Base-by-base conservation (phyloP, 148 eudicot species). In the Camellia lanceoleosa region DNA sequence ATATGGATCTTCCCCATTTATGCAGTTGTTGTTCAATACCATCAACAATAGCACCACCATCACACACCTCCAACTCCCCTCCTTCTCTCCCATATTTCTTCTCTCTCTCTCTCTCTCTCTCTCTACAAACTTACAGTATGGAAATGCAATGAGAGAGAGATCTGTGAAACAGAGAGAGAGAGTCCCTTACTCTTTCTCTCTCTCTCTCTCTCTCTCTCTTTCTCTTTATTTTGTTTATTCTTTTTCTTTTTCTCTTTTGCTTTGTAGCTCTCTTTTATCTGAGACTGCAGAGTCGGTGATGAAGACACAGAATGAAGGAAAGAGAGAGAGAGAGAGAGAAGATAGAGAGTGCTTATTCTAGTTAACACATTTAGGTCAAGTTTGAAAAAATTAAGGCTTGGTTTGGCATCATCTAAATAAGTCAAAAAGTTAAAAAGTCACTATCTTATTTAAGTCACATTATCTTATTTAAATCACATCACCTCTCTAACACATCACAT, bases 1-100 rank as follows among this genome's bases (percentile, higher is more conserved):
- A 46, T 84, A 84, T 11, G 86, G 80, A 69, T 84, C 86, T 68
- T 84, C 86, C 3, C 83, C 83, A 60, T 55, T 73, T 30, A 73
- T 77, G 73, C 69, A 62, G 46, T 58, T 46, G 10, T 44, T 38
- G 14, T 14, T 3, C 43, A 75, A 1, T 10, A 44, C 46, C 13
- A 44, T 5, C 41, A 49, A 3, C 7, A 73, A 7, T 0, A 71
- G 1, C 3, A 70, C 55, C 71, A 63, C 54, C 80, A 16, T 63
- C 67, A 70, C 10, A 41, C 59, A 58, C 81, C 78, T 38, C 46
- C 20, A 13, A 5, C 80, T 55, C 60, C 68, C 46, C 20, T 41
- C 46, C 15, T 41, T 46, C 38, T 16, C 54, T 30, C 64, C 75
- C 83, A 75, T 81, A 6, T 56, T 16, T 60, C 38, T 66, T 74